phyloP scores from a whole-genome alignment of 2,329 filamentous ascomycete genomes.

The Claviceps sp. region DNA sequence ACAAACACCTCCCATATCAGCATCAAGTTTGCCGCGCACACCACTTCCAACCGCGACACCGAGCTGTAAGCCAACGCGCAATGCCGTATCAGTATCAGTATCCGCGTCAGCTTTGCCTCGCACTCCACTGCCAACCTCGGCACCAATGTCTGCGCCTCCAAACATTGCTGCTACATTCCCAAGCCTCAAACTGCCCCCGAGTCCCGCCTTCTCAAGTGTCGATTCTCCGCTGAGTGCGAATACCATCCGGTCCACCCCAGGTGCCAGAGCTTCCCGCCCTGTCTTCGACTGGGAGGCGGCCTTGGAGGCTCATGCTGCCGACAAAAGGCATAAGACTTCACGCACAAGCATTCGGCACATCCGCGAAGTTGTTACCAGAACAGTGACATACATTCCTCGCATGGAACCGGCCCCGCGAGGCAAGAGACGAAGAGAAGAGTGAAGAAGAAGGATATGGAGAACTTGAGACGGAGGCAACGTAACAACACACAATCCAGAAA shows the following conservation, averaged over 20 bases:
- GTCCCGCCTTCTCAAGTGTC: conserved; percentile 51
- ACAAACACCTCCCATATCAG: conserved; percentile 16
- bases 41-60: conserved; percentile 36
- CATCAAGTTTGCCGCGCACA: conserved; percentile 31
- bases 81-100: conserved; percentile 12
- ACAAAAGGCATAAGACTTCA: conserved; percentile 42
- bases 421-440: conserved; percentile 67
- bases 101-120: conserved; percentile 28
- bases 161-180: conserved; percentile 47
- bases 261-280: conserved; percentile 49
- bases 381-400: conserved; percentile 76
- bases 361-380: conserved; percentile 84
- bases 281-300: conserved; percentile 70
- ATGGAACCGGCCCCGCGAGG: conserved; percentile 86
- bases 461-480: not conserved
- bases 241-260: conserved; percentile 58
- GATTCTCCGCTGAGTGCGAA: conserved; percentile 57
- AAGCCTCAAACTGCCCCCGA: conserved; percentile 64
- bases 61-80: conserved; percentile 37
- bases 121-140: conserved; percentile 37
- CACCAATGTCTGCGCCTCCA: conserved; percentile 46
- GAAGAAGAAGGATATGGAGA: conserved; percentile 5
- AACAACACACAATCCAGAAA: not conserved
- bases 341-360: conserved; percentile 57
- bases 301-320: conserved; percentile 51